Conservation (phyloP, 2,329 filamentous ascomycete genomes). For the Colletotrichum horii region DNA sequence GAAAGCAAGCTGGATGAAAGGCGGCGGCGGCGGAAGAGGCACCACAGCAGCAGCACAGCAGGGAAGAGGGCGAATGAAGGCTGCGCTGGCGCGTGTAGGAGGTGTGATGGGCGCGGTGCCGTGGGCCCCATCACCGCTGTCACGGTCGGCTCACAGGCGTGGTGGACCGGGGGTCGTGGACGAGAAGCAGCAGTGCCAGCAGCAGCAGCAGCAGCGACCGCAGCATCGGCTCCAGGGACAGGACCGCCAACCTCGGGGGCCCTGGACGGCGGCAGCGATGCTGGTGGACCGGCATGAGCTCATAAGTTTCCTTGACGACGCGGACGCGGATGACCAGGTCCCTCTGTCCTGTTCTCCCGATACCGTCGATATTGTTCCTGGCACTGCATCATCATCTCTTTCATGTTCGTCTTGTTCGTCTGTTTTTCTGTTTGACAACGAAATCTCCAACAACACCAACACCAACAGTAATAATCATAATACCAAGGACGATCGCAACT, state of each 20-base stretch:
- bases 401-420: neutral
- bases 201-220: neutral
- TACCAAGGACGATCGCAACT: neutral
- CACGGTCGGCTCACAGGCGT: conserved; percentile 1
- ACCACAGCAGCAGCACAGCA: neutral
- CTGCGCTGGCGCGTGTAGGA: neutral
- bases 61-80: neutral
- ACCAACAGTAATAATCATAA: neutral
- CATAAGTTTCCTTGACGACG: conserved; percentile 23
- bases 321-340: conserved; percentile 6
- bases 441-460: neutral
- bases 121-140: conserved; percentile 1
- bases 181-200: neutral
- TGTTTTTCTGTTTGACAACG: neutral
- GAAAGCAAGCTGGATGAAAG: neutral
- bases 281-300: conserved; percentile 13
- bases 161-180: conserved; percentile 1
- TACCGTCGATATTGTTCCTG: neutral
- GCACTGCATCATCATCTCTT: neutral
- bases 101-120: neutral
- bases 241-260: neutral
- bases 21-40: neutral
- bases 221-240: neutral
- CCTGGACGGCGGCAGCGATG: conserved; percentile 10
- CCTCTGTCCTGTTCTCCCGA: neutral